Evolutionary conservation across 306 rosid genomes (phyloP).

Genomic region (Arachis stenosperma): DNA sequence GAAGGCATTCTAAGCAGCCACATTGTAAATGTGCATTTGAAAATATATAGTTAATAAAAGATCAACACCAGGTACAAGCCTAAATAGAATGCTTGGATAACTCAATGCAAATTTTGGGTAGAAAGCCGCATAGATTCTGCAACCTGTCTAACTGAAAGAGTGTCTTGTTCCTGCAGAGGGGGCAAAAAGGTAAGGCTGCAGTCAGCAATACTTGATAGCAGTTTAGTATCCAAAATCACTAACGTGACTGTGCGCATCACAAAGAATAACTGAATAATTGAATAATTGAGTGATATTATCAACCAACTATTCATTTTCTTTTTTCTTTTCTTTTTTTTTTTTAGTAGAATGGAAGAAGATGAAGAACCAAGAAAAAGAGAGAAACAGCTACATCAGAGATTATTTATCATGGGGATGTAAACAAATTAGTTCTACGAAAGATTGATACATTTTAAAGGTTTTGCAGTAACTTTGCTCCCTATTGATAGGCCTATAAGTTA

Average conservation of each 20-base stretch:
- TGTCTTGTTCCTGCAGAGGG: slow-evolving; percentile 75
- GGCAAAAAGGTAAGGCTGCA: slow-evolving; percentile 17
- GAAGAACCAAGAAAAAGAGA: not conserved
- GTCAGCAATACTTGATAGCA: slow-evolving; percentile 16
- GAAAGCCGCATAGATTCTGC: slow-evolving; percentile 91
- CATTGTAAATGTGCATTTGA: slow-evolving; percentile 38
- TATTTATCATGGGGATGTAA: slow-evolving; percentile 15
- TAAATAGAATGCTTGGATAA: slow-evolving; percentile 29
- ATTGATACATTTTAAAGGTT: slow-evolving; percentile 27
- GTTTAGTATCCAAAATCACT: not conserved
- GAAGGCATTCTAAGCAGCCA: slow-evolving; percentile 38
- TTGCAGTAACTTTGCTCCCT: slow-evolving; percentile 12
- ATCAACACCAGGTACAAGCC: slow-evolving; percentile 25
- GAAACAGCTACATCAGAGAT: not conserved
- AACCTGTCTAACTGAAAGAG: slow-evolving; percentile 69
- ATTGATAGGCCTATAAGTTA: slow-evolving; percentile 21
- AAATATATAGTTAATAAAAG: slow-evolving; percentile 35
- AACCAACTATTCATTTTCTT: not conserved
- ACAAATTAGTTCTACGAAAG: not conserved
- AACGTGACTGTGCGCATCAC: slow-evolving; percentile 12
- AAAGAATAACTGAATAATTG: slow-evolving; percentile 40
- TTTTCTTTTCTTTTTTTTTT: no score
- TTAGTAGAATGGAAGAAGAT: slow-evolving; percentile 7
- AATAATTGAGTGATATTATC: slow-evolving; percentile 3
- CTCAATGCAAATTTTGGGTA: slow-evolving; percentile 65